Percentiles rank a stretch among this genome's conserved stretches.
Conservation (phyloP, 768 basidiomycete species). For the Terana coerulea region DNA sequence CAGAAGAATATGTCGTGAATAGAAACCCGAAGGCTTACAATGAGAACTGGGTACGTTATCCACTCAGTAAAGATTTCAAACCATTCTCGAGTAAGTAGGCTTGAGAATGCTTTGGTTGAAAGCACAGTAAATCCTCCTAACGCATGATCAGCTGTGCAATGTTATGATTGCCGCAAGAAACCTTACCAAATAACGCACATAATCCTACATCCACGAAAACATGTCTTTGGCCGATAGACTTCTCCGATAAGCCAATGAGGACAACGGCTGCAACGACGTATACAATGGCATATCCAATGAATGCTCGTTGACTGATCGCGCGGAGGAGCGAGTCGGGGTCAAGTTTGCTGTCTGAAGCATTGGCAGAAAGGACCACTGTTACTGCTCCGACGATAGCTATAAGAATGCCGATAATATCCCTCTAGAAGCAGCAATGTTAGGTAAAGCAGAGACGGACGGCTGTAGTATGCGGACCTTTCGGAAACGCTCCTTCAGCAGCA, state of each 20-base stretch:
- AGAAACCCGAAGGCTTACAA: constrained; percentile 45
- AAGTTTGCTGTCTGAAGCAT: constrained; percentile 66
- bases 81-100: constrained; percentile 76
- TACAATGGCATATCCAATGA: constrained; percentile 68
- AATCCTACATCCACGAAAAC: constrained; percentile 86
- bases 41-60: constrained; percentile 80
- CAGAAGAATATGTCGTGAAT: neutral
- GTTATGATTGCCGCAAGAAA: constrained; percentile 15
- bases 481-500: constrained; percentile 81
- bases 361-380: constrained; percentile 84
- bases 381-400: constrained; percentile 86
- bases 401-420: constrained; percentile 72
- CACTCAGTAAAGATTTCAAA: constrained; percentile 70
- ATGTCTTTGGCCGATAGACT: constrained; percentile 54
- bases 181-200: constrained; percentile 77
- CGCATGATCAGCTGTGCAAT: too few species aligned
- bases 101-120: constrained; percentile 89
- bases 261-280: constrained; percentile 55
- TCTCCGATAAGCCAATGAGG: constrained; percentile 65
- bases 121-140: constrained; percentile 92
- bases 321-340: constrained; percentile 61
- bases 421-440: constrained; percentile 36
- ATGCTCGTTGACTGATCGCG: constrained; percentile 69
- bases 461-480: constrained; percentile 48
- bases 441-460: constrained; percentile 1